Conservation (phyloP, 352 stramenopile genomes). For the Salisapilia sapeloensis region DNA sequence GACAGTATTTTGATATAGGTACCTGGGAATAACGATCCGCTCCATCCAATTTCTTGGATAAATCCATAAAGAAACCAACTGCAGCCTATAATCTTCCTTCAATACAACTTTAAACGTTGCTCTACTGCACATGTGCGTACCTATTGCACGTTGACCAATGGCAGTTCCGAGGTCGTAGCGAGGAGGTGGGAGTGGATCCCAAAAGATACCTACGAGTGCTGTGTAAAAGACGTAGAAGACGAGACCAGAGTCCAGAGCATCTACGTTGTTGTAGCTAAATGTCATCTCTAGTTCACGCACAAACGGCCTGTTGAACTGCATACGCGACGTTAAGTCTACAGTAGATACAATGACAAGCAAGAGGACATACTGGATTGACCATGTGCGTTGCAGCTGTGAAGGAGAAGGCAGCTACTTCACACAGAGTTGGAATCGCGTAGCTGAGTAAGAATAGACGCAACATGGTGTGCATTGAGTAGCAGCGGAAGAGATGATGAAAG, state of each 20-base stretch:
- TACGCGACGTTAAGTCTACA: not conserved
- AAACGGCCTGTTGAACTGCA: slow-evolving; percentile 70
- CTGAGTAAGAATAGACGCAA: slow-evolving; percentile 58
- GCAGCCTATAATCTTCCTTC: slow-evolving; percentile 23
- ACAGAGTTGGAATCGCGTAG: slow-evolving; percentile 69
- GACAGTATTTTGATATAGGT: slow-evolving; percentile 2
- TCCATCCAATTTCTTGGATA: slow-evolving; percentile 78
- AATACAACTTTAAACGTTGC: slow-evolving; percentile 2
- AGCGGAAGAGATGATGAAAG: slow-evolving; percentile 66
- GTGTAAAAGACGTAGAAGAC: slow-evolving; percentile 84
- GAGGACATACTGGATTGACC: slow-evolving; percentile 57
- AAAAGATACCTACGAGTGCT: slow-evolving; percentile 62
- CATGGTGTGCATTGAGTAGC: slow-evolving; percentile 61
- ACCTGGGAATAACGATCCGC: slow-evolving; percentile 77
- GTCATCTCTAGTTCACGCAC: slow-evolving; percentile 75
- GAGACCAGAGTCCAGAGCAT: slow-evolving; percentile 66
- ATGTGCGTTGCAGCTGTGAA: slow-evolving; percentile 76
- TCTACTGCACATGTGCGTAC: slow-evolving; percentile 21
- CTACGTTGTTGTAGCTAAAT: slow-evolving; percentile 79
- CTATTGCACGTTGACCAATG: slow-evolving; percentile 40
- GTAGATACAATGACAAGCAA: not conserved
- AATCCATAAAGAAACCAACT: slow-evolving; percentile 75
- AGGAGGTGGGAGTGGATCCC: slow-evolving; percentile 63
- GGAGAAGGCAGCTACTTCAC: slow-evolving; percentile 68
- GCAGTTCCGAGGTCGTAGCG: slow-evolving; percentile 69